Evolutionary conservation across 306 rosid genomes (phyloP).

Genomic region (Trifolium fragiferum): DNA sequence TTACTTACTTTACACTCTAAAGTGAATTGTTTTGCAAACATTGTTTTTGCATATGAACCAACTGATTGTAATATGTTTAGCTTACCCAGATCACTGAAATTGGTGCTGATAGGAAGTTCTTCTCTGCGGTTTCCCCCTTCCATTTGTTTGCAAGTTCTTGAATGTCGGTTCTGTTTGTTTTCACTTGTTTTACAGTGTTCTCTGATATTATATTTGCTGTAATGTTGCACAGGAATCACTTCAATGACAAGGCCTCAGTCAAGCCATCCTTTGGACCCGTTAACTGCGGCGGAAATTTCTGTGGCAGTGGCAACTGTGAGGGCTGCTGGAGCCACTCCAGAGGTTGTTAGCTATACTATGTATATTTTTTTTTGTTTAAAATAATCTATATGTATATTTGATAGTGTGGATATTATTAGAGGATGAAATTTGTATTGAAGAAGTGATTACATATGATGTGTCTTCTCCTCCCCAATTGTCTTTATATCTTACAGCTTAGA

Average conservation of each 20-base stretch:
- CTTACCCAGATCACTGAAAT: constrained; percentile 5
- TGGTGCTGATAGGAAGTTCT: neutral
- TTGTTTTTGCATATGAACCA: neutral
- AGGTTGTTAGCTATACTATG: constrained; percentile 53
- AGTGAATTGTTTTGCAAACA: neutral
- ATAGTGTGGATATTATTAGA: neutral
- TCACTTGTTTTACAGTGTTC: constrained; percentile 14
- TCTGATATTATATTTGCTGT: constrained; percentile 2
- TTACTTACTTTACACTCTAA: too few species aligned
- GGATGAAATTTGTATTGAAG: constrained; percentile 32
- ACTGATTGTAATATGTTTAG: constrained; percentile 17
- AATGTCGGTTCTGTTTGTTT: constrained; percentile 29
- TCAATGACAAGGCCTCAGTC: constrained; percentile 76
- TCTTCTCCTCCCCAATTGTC: constrained; percentile 23
- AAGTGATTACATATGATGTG: constrained; percentile 37
- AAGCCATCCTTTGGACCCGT: constrained; percentile 90
- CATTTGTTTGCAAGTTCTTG: neutral
- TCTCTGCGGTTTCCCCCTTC: neutral
- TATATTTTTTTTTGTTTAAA: constrained; percentile 8
- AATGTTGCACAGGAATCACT: constrained; percentile 56
- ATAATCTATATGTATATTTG: constrained; percentile 9
- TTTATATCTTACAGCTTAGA: constrained; percentile 65
- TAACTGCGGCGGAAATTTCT: constrained; percentile 84
- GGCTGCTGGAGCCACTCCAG: constrained; percentile 95
- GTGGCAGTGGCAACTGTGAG: constrained; percentile 92